Conservation (phyloP, 768 basidiomycete species). For the Rhizopogon roseolus region DNA sequence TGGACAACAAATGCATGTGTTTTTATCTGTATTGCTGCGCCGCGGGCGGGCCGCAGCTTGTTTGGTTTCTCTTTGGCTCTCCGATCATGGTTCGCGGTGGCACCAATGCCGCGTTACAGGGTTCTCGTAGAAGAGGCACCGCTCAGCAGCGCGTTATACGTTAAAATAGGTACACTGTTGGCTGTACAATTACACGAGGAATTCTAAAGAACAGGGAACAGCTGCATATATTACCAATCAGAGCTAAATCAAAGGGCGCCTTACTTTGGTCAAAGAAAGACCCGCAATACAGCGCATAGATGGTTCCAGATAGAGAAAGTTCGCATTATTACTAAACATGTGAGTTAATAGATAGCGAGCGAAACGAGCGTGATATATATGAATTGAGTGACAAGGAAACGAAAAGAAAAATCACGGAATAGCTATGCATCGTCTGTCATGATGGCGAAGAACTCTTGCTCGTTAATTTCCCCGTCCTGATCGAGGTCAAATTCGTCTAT, state of each 20-base stretch:
- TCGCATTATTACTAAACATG: conserved; percentile 12
- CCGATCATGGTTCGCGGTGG: background rate
- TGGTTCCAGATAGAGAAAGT: conserved; percentile 11
- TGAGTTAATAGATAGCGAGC: conserved; percentile 15
- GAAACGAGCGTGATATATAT: background rate
- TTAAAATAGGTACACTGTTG: background rate
- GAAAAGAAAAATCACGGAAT: background rate
- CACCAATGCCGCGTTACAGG: background rate
- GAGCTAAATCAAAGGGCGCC: too few relatives aligned
- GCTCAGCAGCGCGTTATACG: background rate
- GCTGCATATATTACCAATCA: conserved; percentile 14
- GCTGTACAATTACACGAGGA: conserved; percentile 16
- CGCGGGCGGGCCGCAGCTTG: conserved; percentile 1
- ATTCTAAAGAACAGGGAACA: conserved; percentile 8
- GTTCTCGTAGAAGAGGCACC: background rate
- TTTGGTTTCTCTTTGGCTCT: background rate
- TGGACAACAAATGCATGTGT: conserved; percentile 2
- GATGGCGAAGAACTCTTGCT: conserved; percentile 94
- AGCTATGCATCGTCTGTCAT: conserved; percentile 86
- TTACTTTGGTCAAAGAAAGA: conserved; percentile 16
- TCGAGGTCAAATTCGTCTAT: conserved; percentile 99
- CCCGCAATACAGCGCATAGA: conserved; percentile 11
- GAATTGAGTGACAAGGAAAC: background rate
- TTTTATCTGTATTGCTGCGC: background rate
- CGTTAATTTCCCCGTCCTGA: conserved; percentile 95